phyloP scores from a whole-genome alignment of 768 basidiomycete genomes.

The Pisolithus orientalis region DNA sequence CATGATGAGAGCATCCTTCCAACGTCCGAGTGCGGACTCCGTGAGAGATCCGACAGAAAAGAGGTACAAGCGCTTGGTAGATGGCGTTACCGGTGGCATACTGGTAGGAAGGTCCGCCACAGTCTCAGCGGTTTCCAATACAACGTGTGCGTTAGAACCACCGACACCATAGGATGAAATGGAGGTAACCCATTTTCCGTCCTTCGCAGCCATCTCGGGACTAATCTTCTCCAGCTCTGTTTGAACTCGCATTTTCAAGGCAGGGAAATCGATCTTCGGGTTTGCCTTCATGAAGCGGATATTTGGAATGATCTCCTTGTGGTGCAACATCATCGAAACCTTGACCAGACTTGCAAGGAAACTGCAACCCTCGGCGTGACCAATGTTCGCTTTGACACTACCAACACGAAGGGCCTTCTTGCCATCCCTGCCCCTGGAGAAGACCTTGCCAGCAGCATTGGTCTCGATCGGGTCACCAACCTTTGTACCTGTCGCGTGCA shows the following conservation, averaged over 20 bases:
- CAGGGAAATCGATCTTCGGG: constrained; percentile 20
- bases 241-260: constrained; percentile 21
- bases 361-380: constrained; percentile 24
- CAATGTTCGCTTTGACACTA: constrained; percentile 22
- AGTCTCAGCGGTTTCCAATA: constrained; percentile 22
- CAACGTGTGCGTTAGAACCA: constrained; percentile 29
- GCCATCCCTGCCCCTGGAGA: constrained; percentile 17
- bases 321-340: constrained; percentile 26
- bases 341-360: constrained; percentile 31
- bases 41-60: constrained; percentile 25
- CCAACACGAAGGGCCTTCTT: constrained; percentile 19
- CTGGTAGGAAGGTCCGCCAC: constrained; percentile 9
- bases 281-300: constrained; percentile 24
- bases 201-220: constrained; percentile 21
- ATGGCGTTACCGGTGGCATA: neutral
- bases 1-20: constrained; percentile 16
- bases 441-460: constrained; percentile 39
- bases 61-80: constrained; percentile 16
- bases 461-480: constrained; percentile 46
- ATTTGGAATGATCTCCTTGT: constrained; percentile 24
- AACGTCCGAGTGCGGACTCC: constrained; percentile 18
- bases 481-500: constrained; percentile 47
- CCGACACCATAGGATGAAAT: constrained; percentile 30
- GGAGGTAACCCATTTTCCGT: constrained; percentile 26
- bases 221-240: constrained; percentile 22